Evolutionary conservation across 2,329 filamentous ascomycete species (phyloP).

Genomic region (Chrysosporium queenslandicum): DNA sequence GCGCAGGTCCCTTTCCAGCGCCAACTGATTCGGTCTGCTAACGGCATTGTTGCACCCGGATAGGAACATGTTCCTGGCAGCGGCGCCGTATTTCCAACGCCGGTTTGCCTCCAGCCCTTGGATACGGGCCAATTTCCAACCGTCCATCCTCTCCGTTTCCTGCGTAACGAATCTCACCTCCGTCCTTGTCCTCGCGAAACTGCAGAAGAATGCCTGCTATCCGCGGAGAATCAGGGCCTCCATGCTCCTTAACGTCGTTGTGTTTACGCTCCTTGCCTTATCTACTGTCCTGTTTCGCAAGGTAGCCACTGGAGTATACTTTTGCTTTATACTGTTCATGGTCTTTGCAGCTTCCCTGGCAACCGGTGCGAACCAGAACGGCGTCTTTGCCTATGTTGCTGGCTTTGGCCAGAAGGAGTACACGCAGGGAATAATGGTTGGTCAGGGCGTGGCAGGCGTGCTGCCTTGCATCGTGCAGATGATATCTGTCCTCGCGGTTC

Average conservation of each 20-base stretch:
- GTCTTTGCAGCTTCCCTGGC: conserved; percentile 70
- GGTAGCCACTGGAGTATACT: conserved; percentile 56
- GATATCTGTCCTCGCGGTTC: conserved; percentile 61
- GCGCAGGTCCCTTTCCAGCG: too few relatives aligned
- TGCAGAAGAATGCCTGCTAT: conserved; percentile 77
- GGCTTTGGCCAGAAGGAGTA: conserved; percentile 80
- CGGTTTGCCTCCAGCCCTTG: conserved; percentile 63
- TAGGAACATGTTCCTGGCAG: conserved; percentile 99
- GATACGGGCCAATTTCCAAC: conserved; percentile 75
- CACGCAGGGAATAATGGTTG: conserved; percentile 91
- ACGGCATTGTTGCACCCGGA: too few relatives aligned
- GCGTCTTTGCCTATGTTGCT: conserved; percentile 81
- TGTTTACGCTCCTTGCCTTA: conserved; percentile 67
- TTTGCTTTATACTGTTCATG: conserved; percentile 71
- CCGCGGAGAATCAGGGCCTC: conserved; percentile 72
- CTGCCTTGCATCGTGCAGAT: conserved; percentile 83
- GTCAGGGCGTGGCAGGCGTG: conserved; percentile 85
- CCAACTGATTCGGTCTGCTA: too few relatives aligned
- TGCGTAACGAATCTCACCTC: conserved; percentile 70
- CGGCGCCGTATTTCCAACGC: conserved; percentile 80
- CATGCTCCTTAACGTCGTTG: conserved; percentile 63
- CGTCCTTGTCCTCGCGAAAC: conserved; percentile 65
- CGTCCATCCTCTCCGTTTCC: conserved; percentile 76
- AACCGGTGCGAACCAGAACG: conserved; percentile 82
- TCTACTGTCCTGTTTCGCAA: conserved; percentile 63